Base-by-base conservation (phyloP, 2,329 filamentous ascomycete genomes). In the Cladosporium phlei region DNA sequence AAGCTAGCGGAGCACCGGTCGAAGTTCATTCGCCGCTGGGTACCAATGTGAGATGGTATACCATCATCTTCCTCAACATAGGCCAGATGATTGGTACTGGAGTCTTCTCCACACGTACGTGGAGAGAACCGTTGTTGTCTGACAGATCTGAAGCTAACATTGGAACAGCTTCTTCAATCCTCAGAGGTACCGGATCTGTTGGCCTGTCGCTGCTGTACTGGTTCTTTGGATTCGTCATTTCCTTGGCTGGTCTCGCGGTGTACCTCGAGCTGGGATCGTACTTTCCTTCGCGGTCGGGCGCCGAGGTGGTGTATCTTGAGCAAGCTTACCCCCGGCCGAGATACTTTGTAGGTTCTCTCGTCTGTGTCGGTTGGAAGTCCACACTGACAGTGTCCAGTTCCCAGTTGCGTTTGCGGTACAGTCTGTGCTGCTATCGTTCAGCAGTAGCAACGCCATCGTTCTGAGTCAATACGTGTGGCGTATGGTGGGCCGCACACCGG, bases 231-330 rank as follows among this genome's bases (percentile, higher is more conserved):
- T 77, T 78, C 47, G 38, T 84, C 27, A 77, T 82, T 42, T 75
- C 80, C 0, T 59, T 71, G 0, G 71, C 76, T 2, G 75, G 74
- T 1, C 70, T 83, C 3, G 66, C 71, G 0, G 74, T 82, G 0
- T 85, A 85, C 47, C 74, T 85, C 7, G 82, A 86, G 56, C 76
- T 78, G 11, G 75, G 80, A 0, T 72, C 78, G 1, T 85, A 80
- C 51, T 86, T 85, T 49, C 81, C 82, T 1, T 84, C 77, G 56
- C 76, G 82, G 6, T 83, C 78, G 2, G 82, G 82, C 0, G 75
- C 76, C 0, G 80, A 86, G 55, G 81, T 83, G 0, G 82, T 83
- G 0, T 86, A 84, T 53, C 71, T 86, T 0, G 82, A 86, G 54
- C 82, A 86, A 56, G 78, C 80, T 0, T 86, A 76, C 52, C 81